These are phyloP conservation scores for Flueggea neowawraea DNA, from an alignment of 441 rosid species.

Conservation along the genomic window DNA sequence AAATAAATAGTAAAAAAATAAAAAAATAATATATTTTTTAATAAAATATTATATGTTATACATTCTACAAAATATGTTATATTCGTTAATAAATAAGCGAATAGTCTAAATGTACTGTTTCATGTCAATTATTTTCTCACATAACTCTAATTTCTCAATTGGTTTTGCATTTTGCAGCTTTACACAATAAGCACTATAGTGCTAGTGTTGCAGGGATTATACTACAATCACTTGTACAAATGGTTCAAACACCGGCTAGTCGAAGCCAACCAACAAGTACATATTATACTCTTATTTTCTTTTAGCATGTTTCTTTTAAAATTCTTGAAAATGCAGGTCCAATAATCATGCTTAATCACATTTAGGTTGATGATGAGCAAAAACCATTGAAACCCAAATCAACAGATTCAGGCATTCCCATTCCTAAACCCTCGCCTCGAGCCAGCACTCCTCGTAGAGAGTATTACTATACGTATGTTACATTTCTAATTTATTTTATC, in stretches of 20 bases:
- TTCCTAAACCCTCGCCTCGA: slow-evolving; percentile 42
- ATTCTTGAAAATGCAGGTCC: not conserved
- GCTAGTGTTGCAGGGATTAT: slow-evolving; percentile 64
- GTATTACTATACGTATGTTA: slow-evolving; percentile 53
- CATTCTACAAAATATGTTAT: no score
- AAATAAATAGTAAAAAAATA: no score
- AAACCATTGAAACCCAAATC: slow-evolving; percentile 37
- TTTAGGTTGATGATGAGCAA: slow-evolving; percentile 44
- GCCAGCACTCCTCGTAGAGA: slow-evolving; percentile 40
- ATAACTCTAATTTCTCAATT: no score
- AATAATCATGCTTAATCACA: not conserved
- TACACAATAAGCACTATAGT: slow-evolving; percentile 69
- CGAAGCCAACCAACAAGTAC: slow-evolving; percentile 35
- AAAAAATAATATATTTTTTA: no score
- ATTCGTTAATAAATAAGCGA: no score
- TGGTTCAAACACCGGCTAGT: slow-evolving; percentile 32
- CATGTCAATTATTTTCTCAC: no score
- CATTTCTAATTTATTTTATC: not conserved
- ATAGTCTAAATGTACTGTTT: no score
- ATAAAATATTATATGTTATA: no score
- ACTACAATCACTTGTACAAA: slow-evolving; percentile 57
- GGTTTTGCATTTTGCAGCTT: slow-evolving; percentile 37
- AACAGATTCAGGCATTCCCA: slow-evolving; percentile 44
- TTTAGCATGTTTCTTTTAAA: not conserved
- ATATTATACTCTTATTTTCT: not conserved